Evolutionary conservation across 768 basidiomycete genomes (phyloP).

Genomic region (Rhodotorula taiwanensis): DNA sequence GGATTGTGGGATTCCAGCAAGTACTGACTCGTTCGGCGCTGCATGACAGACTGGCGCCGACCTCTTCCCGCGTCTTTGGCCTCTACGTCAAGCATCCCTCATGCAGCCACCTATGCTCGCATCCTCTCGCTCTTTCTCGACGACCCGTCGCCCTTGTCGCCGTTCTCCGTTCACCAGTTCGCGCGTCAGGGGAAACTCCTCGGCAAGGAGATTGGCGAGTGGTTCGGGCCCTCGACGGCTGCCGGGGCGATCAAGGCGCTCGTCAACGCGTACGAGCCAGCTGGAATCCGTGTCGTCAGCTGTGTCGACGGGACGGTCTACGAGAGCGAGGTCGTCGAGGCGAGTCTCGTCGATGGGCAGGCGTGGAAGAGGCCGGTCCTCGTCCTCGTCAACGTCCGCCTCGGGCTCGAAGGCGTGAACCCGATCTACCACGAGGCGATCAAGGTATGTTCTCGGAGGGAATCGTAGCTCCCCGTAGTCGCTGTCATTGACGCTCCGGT

Average conservation of each 20-base stretch:
- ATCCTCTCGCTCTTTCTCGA: conserved; percentile 94
- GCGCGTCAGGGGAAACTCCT: conserved; percentile 88
- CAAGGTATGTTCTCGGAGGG: too few relatives aligned
- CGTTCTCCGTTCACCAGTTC: conserved; percentile 95
- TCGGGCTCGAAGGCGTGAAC: conserved; percentile 89
- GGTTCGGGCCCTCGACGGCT: conserved; percentile 98
- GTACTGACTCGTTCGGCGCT: not conserved
- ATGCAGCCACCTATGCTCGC: conserved; percentile 68
- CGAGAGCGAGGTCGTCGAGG: conserved; percentile 75
- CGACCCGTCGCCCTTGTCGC: conserved; percentile 69
- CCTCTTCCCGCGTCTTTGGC: conserved; percentile 55
- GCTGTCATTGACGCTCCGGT: too few relatives aligned
- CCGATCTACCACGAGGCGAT: conserved; percentile 85
- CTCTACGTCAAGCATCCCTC: conserved; percentile 10
- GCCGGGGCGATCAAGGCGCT: conserved; percentile 90
- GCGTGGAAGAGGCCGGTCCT: conserved; percentile 77
- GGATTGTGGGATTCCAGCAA: too few relatives aligned
- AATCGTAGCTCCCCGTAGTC: too few relatives aligned
- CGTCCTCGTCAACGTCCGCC: conserved; percentile 72
- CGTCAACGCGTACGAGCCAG: conserved; percentile 68
- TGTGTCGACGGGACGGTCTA: conserved; percentile 77
- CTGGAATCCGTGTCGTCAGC: conserved; percentile 70
- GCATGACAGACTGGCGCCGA: conserved; percentile 69
- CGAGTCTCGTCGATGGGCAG: conserved; percentile 43
- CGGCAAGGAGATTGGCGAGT: conserved; percentile 90